Base-by-base conservation (phyloP, 352 stramenopile species). In the Globisporangium lucens region DNA sequence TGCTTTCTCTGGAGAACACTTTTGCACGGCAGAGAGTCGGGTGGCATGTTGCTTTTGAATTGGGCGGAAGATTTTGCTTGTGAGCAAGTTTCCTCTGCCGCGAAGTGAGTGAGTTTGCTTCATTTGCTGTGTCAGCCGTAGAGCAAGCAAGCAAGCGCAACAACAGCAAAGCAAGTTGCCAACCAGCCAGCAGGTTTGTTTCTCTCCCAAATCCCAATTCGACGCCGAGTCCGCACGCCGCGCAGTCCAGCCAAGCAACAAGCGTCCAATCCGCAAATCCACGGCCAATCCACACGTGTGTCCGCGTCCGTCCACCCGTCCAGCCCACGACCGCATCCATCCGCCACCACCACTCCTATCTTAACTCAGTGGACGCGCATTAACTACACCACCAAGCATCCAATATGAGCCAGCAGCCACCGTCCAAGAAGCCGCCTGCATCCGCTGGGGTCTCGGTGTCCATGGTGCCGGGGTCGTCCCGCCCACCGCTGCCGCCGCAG, bases 381-480 rank as follows among this genome's bases (percentile, higher is more conserved):
- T 22, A 41, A 17, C 7, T 15, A 27, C 9, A 56, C 22, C 49
- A 33, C 22, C 49, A 56, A 4, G 10, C 36, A 15, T 43, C 27
- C 27, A 62, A 2, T 12, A 68, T 68, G 63, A 68, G 63, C 43
- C 46, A 52, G 15, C 55, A 60, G 9, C 51, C 52, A 29, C 63
- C 63, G 20, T 46, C 63, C 30, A 56, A 57, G 36, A 62, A 46
- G 29, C 53, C 30, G 29, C 63, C 55, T n/a, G 36, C 38, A 29
- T 55, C 62, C 15, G 22, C 38, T 43, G 38, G 38, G 4, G 27
- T n/a, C 6, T 27, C 35, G 22, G 41, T 52, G 15, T 38, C 58
- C 12, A 38, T 61, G 22, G 36, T 58, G 7, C 24, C 46, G 0
- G 38, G 38, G 5, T 64, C 65, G 24, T 53, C 62, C 1, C 43